A percentile compares a stretch with the other conserved stretches of the same genome.
phyloP scores from a whole-genome alignment of 805 yeast species.

The Nakazawaea wyomingensis region DNA sequence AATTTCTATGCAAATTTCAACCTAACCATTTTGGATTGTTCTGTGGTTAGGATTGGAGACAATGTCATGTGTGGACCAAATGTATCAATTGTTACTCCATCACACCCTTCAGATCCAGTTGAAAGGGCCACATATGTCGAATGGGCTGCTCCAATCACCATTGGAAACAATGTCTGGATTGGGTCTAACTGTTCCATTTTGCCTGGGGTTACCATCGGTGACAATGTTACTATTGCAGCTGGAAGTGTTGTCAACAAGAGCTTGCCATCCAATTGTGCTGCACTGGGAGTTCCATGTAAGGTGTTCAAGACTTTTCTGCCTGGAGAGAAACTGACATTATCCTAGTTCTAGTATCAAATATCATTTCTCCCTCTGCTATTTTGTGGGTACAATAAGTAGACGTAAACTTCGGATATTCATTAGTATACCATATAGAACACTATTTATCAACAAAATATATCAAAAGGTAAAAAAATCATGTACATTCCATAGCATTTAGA shows the following conservation, averaged over 20 bases:
- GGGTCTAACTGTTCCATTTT: constrained; percentile 50
- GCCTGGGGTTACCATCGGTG: constrained; percentile 66
- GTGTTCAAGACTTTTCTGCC: constrained; percentile 19
- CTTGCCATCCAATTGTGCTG: constrained; percentile 50
- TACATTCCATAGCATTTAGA: not conserved
- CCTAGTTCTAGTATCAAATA: too few species aligned
- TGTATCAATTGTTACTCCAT: constrained; percentile 53
- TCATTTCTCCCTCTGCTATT: too few species aligned
- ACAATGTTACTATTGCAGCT: constrained; percentile 58
- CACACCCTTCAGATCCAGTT: constrained; percentile 54
- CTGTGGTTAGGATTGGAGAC: constrained; percentile 57
- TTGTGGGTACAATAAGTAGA: too few species aligned
- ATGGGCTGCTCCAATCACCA: constrained; percentile 48
- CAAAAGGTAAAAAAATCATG: not conserved
- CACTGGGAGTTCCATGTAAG: constrained; percentile 60
- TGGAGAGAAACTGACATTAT: too few species aligned
- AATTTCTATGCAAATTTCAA: constrained; percentile 58
- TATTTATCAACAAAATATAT: too few species aligned
- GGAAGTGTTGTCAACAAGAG: constrained; percentile 59
- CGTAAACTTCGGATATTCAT: too few species aligned
- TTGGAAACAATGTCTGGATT: constrained; percentile 67
- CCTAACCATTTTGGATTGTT: constrained; percentile 50
- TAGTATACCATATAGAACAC: too few species aligned
- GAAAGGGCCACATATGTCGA: constrained; percentile 42
- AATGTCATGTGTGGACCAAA: constrained; percentile 60